Conservation (phyloP, 23 red algal species). For the Gracilaria gracilis region DNA sequence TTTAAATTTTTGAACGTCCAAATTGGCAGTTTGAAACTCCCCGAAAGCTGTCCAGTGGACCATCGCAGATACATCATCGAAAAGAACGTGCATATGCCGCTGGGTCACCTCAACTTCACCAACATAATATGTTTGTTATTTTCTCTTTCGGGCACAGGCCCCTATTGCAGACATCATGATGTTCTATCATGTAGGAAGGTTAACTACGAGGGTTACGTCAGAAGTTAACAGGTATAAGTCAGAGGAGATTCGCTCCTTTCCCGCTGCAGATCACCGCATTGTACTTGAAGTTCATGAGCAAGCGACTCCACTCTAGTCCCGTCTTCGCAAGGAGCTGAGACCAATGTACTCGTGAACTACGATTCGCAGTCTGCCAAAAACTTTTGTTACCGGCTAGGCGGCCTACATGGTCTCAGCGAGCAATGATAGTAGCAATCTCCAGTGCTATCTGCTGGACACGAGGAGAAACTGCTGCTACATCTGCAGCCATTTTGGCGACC, state of each 20-base stretch:
- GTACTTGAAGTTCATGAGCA: neutral
- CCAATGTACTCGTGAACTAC: neutral
- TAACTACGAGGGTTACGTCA: neutral
- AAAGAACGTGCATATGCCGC: neutral
- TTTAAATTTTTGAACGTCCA: slow-evolving; percentile 41
- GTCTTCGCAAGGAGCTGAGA: neutral
- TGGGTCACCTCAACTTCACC: neutral
- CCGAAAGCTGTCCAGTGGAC: neutral
- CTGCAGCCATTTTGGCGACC: slow-evolving; percentile 56
- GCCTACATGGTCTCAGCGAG: slow-evolving; percentile 17
- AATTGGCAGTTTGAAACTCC: neutral
- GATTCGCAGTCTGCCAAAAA: neutral
- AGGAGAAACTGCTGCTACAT: slow-evolving; percentile 64
- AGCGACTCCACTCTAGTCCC: neutral
- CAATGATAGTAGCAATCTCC: slow-evolving; percentile 78
- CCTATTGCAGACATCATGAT: too few relatives aligned
- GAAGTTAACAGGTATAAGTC: slow-evolving; percentile 10
- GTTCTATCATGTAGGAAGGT: too few relatives aligned
- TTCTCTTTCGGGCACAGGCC: too few relatives aligned
- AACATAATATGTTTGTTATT: too few relatives aligned
- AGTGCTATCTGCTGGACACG: slow-evolving; percentile 70
- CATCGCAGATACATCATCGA: neutral
- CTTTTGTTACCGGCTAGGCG: neutral
- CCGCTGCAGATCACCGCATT: neutral
- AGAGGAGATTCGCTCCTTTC: neutral